Evolutionary conservation across 176 grass and related monocot species (phyloP).

Genomic region (Aegilops longissima): DNA sequence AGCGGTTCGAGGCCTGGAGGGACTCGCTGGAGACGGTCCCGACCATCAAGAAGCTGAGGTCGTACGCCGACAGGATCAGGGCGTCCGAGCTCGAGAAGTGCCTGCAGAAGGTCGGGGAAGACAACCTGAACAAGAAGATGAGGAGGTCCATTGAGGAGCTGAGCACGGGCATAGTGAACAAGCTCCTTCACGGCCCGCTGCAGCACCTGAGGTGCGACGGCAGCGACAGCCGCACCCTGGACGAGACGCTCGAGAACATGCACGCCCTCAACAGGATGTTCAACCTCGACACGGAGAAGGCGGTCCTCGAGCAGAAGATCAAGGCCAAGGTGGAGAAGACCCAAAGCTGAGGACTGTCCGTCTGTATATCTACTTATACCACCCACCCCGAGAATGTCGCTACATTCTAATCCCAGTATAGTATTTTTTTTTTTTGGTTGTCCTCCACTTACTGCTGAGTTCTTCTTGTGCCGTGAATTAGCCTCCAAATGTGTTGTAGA

Average conservation of each 20-base stretch:
- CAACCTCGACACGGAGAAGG: slow-evolving; percentile 74
- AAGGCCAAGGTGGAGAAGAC: slow-evolving; percentile 91
- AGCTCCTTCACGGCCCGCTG: slow-evolving; percentile 82
- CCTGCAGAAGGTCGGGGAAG: slow-evolving; percentile 74
- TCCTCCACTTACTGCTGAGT: slow-evolving; percentile 33
- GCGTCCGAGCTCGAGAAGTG: slow-evolving; percentile 85
- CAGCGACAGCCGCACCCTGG: slow-evolving; percentile 72
- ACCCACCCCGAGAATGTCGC: slow-evolving; percentile 20
- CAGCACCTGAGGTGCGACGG: slow-evolving; percentile 88
- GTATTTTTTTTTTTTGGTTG: slow-evolving; percentile 20
- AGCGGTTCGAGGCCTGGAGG: slow-evolving; percentile 76
- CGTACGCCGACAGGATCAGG: slow-evolving; percentile 76
- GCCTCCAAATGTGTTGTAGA: slow-evolving; percentile 27
- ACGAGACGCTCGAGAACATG: slow-evolving; percentile 83
- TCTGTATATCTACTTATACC: slow-evolving; percentile 43
- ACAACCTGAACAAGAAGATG: slow-evolving; percentile 69
- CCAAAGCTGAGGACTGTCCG: slow-evolving; percentile 53
- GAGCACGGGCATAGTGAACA: slow-evolving; percentile 79
- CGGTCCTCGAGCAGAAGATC: slow-evolving; percentile 77
- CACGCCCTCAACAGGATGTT: slow-evolving; percentile 89
- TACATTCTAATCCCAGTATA: slow-evolving; percentile 35
- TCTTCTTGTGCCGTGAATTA: slow-evolving; percentile 33
- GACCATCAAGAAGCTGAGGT: slow-evolving; percentile 86
- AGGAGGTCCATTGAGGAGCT: slow-evolving; percentile 77
- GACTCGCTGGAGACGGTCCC: slow-evolving; percentile 87